These are phyloP conservation scores for Nakazawaea anatomiae DNA, from an alignment of 805 yeast species.

Conservation along the genomic window DNA sequence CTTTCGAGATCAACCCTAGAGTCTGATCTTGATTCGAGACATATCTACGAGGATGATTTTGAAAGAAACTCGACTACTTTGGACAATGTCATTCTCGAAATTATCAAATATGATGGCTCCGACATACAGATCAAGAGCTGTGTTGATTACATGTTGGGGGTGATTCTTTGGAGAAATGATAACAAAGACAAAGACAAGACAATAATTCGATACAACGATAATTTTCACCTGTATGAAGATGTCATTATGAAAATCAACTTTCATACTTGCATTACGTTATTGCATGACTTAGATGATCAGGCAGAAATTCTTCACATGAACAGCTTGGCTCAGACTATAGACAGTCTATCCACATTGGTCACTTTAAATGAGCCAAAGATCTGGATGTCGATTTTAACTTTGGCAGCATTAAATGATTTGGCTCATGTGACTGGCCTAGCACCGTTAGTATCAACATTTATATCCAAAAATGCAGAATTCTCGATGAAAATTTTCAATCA, in stretches of 20 bases:
- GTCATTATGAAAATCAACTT: conserved; percentile 1
- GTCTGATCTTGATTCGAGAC: neutral
- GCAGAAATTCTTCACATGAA: conserved; percentile 1
- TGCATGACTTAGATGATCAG: neutral
- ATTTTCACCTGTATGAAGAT: neutral
- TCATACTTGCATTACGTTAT: neutral
- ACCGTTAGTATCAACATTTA: conserved; percentile 9
- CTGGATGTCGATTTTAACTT: conserved; percentile 1
- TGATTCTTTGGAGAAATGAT: conserved; percentile 3
- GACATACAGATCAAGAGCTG: neutral
- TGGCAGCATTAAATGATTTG: conserved; percentile 5
- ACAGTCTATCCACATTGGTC: neutral
- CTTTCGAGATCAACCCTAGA: neutral
- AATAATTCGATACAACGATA: neutral
- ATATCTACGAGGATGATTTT: conserved; percentile 1
- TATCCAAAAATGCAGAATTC: conserved; percentile 17
- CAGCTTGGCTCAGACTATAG: neutral
- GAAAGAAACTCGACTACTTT: neutral
- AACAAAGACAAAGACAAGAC: neutral
- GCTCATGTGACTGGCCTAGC: conserved; percentile 3
- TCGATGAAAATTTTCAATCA: conserved; percentile 23
- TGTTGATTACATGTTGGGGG: conserved; percentile 7
- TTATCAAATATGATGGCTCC: neutral
- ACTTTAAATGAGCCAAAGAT: neutral
- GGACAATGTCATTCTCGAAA: conserved; percentile 8